Base-by-base conservation (phyloP, 768 basidiomycete species). In the Naganishia kalamii region DNA sequence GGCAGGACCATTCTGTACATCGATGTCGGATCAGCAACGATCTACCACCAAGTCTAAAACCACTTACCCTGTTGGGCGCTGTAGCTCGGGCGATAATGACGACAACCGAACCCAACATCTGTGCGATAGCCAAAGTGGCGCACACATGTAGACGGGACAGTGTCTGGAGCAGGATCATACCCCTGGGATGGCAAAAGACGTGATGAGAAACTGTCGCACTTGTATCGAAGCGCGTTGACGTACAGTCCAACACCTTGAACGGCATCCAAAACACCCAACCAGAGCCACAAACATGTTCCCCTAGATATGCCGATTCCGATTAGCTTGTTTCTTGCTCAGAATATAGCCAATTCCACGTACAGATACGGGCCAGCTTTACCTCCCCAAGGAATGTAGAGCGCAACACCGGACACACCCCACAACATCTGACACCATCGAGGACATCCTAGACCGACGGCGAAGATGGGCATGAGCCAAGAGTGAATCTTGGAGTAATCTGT, bases 371-470 rank as follows among this genome's bases (percentile, higher is more conserved):
- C 92, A 3, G 83, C 85, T 12, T 74, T 74, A 12, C 92, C 91
- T 2, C 88, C 92, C 92, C 92, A 96, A 4, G 92, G 91, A 65
- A 96, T 87, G 75, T 94, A 96, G 17, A 92, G 80, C 4, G 90
- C 92, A 47, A 96, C 83, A 33, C 90, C 92, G 4, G 92, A 94
- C 10, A 91, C 92, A 72, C 92, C 92, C 92, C 92, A 96, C 50
- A 92, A 80, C 85, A 92, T 94, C 81, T 94, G 92, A 81, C 92
- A 94, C 92, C 92, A 96, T 72, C 90, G 80, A 12, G 92, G 92
- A 30, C 90, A 90, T 47, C 92, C 92, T 61, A 96, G 84, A 72
- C 92, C 92, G 52, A 96, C 91, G 7, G 92, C 92, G 73, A 96
- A 96, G 8, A 96, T 90, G 49, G 92, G 90, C 43, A 96, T 80